phyloP scores from a whole-genome alignment of 2,329 filamentous ascomycete species.

The Penicillium italicum region DNA sequence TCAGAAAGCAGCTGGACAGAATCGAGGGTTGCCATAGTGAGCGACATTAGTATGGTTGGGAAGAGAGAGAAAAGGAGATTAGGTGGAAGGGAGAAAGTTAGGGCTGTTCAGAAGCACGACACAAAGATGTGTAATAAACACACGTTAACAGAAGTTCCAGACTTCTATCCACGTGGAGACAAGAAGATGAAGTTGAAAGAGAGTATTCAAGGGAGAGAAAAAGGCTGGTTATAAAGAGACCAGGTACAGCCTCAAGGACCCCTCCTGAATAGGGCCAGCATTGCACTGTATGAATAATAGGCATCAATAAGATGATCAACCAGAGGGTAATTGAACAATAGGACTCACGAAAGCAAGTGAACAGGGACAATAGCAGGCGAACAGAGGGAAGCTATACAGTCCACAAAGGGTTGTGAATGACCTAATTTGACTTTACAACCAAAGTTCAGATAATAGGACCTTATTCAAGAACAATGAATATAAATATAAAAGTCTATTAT shows the following conservation, averaged over 20 bases:
- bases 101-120: not conserved
- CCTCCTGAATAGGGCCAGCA: slow-evolving; percentile 19
- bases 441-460: not conserved
- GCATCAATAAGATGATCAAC: not conserved
- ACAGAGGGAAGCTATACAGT: not conserved
- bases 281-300: slow-evolving; percentile 14
- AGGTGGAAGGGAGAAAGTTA: slow-evolving; percentile 1
- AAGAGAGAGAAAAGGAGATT: not conserved
- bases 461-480: not conserved
- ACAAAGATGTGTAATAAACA: not conserved
- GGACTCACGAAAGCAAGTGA: slow-evolving; percentile 1
- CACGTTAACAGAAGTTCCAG: slow-evolving; percentile 6
- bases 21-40: slow-evolving; percentile 35
- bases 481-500: not conserved
- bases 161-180: slow-evolving; percentile 4
- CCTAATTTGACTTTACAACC: not conserved
- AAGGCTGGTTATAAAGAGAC: slow-evolving; percentile 7
- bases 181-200: not conserved
- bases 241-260: slow-evolving; percentile 21
- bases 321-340: not conserved
- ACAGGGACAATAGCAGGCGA: slow-evolving; percentile 1
- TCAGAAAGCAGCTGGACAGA: slow-evolving; percentile 35
- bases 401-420: not conserved
- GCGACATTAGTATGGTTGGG: not conserved
- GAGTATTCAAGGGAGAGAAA: not conserved